Conservation (phyloP, 129 eudicot species). For the Glebionis coronaria region DNA sequence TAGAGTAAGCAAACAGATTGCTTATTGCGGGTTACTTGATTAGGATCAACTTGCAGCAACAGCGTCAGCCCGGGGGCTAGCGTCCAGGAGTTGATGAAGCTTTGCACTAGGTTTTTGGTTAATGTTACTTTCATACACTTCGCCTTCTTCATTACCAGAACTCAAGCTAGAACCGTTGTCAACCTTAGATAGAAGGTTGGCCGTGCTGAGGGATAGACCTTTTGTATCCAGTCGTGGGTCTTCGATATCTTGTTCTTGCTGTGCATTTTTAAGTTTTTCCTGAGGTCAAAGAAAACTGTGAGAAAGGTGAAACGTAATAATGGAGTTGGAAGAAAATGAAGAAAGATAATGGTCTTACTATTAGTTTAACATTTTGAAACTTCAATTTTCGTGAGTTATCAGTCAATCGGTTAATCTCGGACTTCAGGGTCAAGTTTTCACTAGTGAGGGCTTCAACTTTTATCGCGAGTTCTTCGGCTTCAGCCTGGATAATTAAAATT, state of each 20-base stretch:
- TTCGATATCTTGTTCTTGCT: conserved; percentile 33
- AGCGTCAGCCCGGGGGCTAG: conserved; percentile 70
- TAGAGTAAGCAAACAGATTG: conserved; percentile 3
- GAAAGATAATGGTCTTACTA: conserved; percentile 34
- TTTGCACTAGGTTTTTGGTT: conserved; percentile 57
- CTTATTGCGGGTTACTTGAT: conserved; percentile 12
- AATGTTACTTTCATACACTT: conserved; percentile 47
- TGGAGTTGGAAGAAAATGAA: not conserved
- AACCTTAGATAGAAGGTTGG: conserved; percentile 74
- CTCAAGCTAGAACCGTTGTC: conserved; percentile 47
- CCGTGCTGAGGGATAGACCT: conserved; percentile 60
- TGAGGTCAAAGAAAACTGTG: conserved; percentile 23
- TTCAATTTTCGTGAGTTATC: conserved; percentile 68
- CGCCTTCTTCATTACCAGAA: conserved; percentile 40
- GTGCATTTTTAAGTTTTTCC: conserved; percentile 53
- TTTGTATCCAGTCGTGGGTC: conserved; percentile 31
- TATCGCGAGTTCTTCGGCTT: conserved; percentile 77
- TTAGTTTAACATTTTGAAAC: conserved; percentile 60
- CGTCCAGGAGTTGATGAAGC: conserved; percentile 70
- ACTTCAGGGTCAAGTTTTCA: conserved; percentile 64
- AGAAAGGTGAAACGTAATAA: not conserved
- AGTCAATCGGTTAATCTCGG: conserved; percentile 59
- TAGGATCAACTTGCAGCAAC: conserved; percentile 74
- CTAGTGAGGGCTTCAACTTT: conserved; percentile 67
- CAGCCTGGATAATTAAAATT: conserved; percentile 50